A percentile compares a stretch with the other conserved stretches of the same genome.
Conservation (phyloP, 208 protist species). For the Crithidia expoeki region DNA sequence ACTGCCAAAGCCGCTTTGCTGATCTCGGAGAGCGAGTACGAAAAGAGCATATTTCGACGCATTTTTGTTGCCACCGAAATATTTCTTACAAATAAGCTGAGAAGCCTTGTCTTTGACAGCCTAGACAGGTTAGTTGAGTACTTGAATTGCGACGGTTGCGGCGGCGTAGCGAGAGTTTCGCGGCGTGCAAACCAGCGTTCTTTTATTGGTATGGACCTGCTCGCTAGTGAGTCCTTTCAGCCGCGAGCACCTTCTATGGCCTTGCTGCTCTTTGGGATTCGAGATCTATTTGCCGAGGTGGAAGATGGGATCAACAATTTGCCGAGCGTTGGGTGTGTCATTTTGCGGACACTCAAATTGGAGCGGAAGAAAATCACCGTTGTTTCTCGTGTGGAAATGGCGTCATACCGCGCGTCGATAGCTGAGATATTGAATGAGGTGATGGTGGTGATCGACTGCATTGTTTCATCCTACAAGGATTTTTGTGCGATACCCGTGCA, state of each 20-base stretch:
- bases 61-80: conserved; percentile 75
- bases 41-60: conserved; percentile 48
- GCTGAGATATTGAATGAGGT: conserved; percentile 45
- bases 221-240: conserved; percentile 55
- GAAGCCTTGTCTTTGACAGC: conserved; percentile 56
- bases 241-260: conserved; percentile 68
- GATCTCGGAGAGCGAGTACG: conserved; percentile 44
- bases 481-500: conserved; percentile 64
- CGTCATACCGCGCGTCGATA: conserved; percentile 39
- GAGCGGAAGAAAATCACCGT: conserved; percentile 44
- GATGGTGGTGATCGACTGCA: conserved; percentile 45
- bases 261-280: conserved; percentile 58
- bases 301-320: conserved; percentile 57
- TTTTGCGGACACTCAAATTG: conserved; percentile 70
- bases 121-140: conserved; percentile 60
- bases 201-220: conserved; percentile 58
- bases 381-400: conserved; percentile 41
- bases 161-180: conserved; percentile 30
- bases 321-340: conserved; percentile 51
- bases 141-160: conserved; percentile 46
- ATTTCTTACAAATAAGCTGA: conserved; percentile 71
- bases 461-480: conserved; percentile 43
- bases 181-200: conserved; percentile 41
- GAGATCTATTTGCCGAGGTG: conserved; percentile 72
- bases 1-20: conserved; percentile 39